Evolutionary conservation across 805 yeast species (phyloP).

Genomic region (Candida endomychidarum): DNA sequence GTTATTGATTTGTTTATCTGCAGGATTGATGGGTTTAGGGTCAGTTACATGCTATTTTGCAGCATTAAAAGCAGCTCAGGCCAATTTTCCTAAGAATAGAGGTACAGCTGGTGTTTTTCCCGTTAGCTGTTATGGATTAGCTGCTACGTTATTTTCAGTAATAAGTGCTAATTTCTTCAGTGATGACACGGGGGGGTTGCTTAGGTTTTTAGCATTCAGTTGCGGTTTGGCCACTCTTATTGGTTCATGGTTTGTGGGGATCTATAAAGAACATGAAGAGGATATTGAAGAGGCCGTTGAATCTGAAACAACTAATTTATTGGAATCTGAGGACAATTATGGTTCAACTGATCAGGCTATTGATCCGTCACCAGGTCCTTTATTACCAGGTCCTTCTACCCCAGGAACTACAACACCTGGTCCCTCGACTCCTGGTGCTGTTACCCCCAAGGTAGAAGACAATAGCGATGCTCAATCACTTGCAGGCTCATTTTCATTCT

Average conservation of each 20-base stretch:
- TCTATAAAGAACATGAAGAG: constrained; percentile 30
- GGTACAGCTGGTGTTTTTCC: constrained; percentile 73
- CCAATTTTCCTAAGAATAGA: constrained; percentile 69
- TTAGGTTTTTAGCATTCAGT: constrained; percentile 53
- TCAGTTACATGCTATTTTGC: constrained; percentile 64
- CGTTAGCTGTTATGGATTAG: constrained; percentile 66
- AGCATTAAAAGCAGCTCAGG: constrained; percentile 51
- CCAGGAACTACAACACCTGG: neutral
- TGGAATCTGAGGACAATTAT: too few relatives aligned
- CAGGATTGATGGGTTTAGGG: constrained; percentile 60
- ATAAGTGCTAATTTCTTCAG: constrained; percentile 53
- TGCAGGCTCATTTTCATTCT: constrained; percentile 36
- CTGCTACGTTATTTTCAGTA: constrained; percentile 64
- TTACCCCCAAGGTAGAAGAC: constrained; percentile 1
- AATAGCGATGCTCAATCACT: constrained; percentile 6
- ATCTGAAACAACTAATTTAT: constrained; percentile 1
- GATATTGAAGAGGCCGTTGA: constrained; percentile 16
- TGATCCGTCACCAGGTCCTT: too few relatives aligned
- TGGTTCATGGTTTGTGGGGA: constrained; percentile 47
- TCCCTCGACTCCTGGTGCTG: neutral
- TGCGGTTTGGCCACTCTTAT: constrained; percentile 48
- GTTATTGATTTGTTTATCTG: constrained; percentile 44
- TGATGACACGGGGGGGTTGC: constrained; percentile 53
- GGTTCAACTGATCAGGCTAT: too few relatives aligned
- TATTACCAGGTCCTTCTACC: constrained; percentile 1